These are phyloP conservation scores for Paraglomus brasilianum DNA, from an alignment of 192 early-diverging fungal species.

Conservation along the genomic window DNA sequence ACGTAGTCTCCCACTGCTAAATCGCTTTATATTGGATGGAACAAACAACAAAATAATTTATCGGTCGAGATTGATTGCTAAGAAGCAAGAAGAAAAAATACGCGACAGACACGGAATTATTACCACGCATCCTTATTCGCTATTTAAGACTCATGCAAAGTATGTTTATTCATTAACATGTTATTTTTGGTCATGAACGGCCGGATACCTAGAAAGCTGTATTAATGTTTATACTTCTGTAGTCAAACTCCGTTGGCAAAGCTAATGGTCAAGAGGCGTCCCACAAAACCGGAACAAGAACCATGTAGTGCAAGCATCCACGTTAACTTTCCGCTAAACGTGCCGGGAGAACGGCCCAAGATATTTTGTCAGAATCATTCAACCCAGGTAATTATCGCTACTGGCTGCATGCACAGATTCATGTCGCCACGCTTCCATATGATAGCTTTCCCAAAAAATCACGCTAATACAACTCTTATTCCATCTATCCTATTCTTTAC, in stretches of 20 bases:
- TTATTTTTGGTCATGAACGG: constrained; percentile 4
- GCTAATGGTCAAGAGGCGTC: constrained; percentile 57
- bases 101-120: constrained; percentile 69
- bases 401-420: background rate
- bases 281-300: constrained; percentile 61
- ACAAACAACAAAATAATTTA: constrained; percentile 55
- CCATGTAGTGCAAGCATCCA: constrained; percentile 65
- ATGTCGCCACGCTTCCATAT: background rate
- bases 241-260: constrained; percentile 63
- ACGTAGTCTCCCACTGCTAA: constrained; percentile 63
- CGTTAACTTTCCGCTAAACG: constrained; percentile 48
- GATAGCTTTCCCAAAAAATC: background rate
- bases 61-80: constrained; percentile 59
- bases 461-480: constrained; percentile 8
- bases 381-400: constrained; percentile 64
- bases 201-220: background rate
- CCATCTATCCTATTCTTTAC: background rate
- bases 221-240: background rate
- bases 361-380: constrained; percentile 69
- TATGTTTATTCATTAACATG: constrained; percentile 13
- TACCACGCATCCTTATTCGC: constrained; percentile 62
- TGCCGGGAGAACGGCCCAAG: constrained; percentile 62
- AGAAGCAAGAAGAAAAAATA: constrained; percentile 61
- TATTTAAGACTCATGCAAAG: constrained; percentile 67
- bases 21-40: constrained; percentile 64